Percentiles rank a stretch among this genome's conserved stretches.
Evolutionary conservation across 2,329 filamentous ascomycete species (phyloP).

Genomic region (Trichoderma endophyticum): DNA sequence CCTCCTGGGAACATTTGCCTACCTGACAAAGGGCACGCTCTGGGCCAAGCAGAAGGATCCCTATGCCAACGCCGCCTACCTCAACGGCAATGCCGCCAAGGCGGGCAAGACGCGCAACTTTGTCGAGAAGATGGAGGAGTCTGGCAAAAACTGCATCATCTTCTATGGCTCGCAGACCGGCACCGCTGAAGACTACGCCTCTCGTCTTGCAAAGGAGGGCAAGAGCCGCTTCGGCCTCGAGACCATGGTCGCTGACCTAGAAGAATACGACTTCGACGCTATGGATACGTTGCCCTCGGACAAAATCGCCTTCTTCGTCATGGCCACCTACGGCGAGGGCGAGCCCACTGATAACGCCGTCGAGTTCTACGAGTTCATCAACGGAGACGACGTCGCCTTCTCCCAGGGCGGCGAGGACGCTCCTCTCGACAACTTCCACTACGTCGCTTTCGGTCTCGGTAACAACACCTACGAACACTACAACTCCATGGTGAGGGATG

Average conservation of each 20-base stretch:
- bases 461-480: conserved; percentile 99
- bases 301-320: conserved; percentile 90
- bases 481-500: conserved; percentile 95
- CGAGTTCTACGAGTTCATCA: conserved; percentile 97
- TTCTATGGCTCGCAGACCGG: conserved; percentile 99
- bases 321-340: conserved; percentile 96
- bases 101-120: conserved; percentile 87
- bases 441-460: conserved; percentile 90
- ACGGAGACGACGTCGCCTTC: conserved; percentile 75
- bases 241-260: conserved; percentile 96
- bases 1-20: conserved; percentile 82
- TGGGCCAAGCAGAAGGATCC: conserved; percentile 89
- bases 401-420: conserved; percentile 65
- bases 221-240: conserved; percentile 94
- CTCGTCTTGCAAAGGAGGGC: conserved; percentile 92
- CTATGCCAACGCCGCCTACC: conserved; percentile 70
- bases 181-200: conserved; percentile 97
- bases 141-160: conserved; percentile 93
- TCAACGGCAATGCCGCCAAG: conserved; percentile 64
- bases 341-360: conserved; percentile 98
- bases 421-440: conserved; percentile 80
- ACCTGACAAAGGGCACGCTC: conserved; percentile 95
- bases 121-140: conserved; percentile 92
- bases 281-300: conserved; percentile 84
- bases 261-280: conserved; percentile 97